These are phyloP conservation scores for Aspergillus niger DNA, from an alignment of 2,329 filamentous ascomycete species.

Conservation along the genomic window DNA sequence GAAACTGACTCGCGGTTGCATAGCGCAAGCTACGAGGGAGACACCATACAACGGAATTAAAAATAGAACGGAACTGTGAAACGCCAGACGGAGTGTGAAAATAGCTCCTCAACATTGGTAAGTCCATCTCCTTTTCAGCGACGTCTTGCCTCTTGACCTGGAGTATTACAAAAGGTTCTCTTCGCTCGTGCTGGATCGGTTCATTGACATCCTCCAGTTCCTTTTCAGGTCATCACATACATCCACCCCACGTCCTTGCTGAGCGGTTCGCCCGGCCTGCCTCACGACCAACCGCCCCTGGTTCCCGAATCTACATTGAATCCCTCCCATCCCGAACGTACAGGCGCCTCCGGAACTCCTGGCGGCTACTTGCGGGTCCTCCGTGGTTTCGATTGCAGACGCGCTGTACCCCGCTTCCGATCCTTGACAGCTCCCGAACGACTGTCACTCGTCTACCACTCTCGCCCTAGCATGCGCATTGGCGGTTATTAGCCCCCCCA, in stretches of 20 bases:
- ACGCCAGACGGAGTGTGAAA: conserved; percentile 13
- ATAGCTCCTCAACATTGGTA: conserved; percentile 11
- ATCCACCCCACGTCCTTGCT: background rate
- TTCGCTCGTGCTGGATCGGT: background rate
- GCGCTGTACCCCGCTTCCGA: conserved; percentile 22
- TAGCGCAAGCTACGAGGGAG: background rate
- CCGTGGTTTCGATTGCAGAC: conserved; percentile 14
- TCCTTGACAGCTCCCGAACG: conserved; percentile 10
- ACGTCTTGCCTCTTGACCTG: background rate
- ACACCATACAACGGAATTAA: conserved; percentile 10
- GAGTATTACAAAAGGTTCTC: background rate
- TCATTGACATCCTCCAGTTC: conserved; percentile 1
- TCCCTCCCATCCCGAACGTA: background rate
- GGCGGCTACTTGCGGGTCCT: conserved; percentile 7
- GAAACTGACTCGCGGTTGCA: conserved; percentile 6
- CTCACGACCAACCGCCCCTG: background rate
- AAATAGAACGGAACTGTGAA: conserved; percentile 23
- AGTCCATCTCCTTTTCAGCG: conserved; percentile 12
- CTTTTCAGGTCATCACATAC: background rate
- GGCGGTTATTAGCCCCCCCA: conserved; percentile 2
- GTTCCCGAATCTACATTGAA: background rate
- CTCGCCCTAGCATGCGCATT: conserved; percentile 10
- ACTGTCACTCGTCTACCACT: conserved; percentile 2
- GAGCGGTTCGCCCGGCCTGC: background rate
- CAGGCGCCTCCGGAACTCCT: conserved; percentile 2